Base-by-base conservation (phyloP, 768 basidiomycete genomes). In the Trametes gibbosa region DNA sequence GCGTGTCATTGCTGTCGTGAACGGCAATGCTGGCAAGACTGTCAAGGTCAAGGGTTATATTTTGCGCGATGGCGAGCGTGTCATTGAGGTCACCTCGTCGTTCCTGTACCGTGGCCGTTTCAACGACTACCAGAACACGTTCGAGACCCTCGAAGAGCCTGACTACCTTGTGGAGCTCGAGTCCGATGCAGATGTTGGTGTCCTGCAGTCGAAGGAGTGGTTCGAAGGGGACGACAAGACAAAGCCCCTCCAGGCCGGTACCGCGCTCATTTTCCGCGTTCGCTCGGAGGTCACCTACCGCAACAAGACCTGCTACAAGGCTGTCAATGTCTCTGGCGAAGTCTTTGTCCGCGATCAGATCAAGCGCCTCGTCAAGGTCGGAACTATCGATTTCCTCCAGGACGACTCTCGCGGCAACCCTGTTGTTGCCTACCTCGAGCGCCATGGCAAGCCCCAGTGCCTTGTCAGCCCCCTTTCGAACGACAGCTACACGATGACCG, bases 51-150 rank as follows among this genome's bases (percentile, higher is more conserved):
- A 89, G 67, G 94, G 94, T 6, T 78, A 84, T 66, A 90, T 97
- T 45, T 81, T 84, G 63, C 88, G 94, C 53, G 82, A 83, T 32
- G 85, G 82, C 47, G 80, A 86, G 68, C 89, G 86, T 2, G 88
- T 97, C 72, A 91, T 98, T 56, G 92, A 98, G 72, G 95, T 98
- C 57, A 80, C 87, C 17, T 98, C 97, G 0, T 81, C 95, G 9
- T 99, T 99, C 89, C 81, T 99, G 42, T 98, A 97, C 77, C 93
- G 97, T 63, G 96, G 97, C 49, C 86, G 84, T 49, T 99, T 98
- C 77, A 79, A 76, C 67, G 97, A 98, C 78, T 98, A 85, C 72
- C 84, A 90, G 71, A 95, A 98, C 76, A 98, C 97, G 0, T 99
- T 99, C 74, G 94, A 98, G 73, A 88, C 87, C 13, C 81, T 88